These are phyloP conservation scores for Fraxinus pennsylvanica DNA, from an alignment of 257 asterid genomes.

Conservation along the genomic window DNA sequence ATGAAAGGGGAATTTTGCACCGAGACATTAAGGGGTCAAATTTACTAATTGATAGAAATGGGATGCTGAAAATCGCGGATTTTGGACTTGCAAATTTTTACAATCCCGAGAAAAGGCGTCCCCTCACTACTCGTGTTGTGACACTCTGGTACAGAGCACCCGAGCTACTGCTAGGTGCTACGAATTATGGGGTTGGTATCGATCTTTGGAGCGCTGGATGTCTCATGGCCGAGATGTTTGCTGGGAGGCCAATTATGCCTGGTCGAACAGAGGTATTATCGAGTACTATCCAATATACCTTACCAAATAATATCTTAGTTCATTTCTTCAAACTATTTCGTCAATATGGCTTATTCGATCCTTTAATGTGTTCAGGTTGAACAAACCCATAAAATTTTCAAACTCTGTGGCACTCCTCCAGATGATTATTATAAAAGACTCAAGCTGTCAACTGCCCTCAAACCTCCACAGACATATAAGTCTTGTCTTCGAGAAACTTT, in stretches of 20 bases:
- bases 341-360: not conserved
- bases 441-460: constrained; percentile 58
- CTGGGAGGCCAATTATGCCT: constrained; percentile 74
- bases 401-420: constrained; percentile 81
- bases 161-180: constrained; percentile 74
- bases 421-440: constrained; percentile 55
- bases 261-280: constrained; percentile 74
- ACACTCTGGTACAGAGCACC: constrained; percentile 93
- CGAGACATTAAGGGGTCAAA: constrained; percentile 85
- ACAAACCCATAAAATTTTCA: constrained; percentile 75
- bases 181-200: constrained; percentile 70
- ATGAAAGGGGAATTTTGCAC: constrained; percentile 72
- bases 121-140: constrained; percentile 75
- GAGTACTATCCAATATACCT: not conserved
- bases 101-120: constrained; percentile 48
- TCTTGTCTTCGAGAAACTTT: constrained; percentile 52
- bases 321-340: no score
- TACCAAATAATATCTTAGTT: not conserved
- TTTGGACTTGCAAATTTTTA: constrained; percentile 70
- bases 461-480: constrained; percentile 64
- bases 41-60: constrained; percentile 63
- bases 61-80: constrained; percentile 78
- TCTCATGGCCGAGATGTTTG: constrained; percentile 87
- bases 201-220: constrained; percentile 95
- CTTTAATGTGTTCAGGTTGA: constrained; percentile 51